phyloP scores from a whole-genome alignment of 148 eudicot species.

The Rhododendron vialii region DNA sequence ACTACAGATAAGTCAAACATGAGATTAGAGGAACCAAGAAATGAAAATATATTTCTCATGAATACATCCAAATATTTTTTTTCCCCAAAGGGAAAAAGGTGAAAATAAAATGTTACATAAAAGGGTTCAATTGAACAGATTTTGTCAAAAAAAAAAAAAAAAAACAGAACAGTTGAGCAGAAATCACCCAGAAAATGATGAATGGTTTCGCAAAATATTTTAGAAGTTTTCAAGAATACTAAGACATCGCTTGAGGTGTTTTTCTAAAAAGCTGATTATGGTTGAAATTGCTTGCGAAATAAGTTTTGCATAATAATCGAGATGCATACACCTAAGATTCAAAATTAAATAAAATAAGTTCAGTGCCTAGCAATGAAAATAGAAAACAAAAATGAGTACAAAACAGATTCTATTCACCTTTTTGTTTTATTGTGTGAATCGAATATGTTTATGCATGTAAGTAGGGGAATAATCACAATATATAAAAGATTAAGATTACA shows the following conservation, averaged over 20 bases:
- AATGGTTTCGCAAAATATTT: background rate
- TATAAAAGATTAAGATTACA: background rate
- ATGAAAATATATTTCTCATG: background rate
- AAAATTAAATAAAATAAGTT: too few species aligned
- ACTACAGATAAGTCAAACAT: background rate
- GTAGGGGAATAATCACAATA: background rate
- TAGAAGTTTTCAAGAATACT: background rate
- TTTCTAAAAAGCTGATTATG: background rate
- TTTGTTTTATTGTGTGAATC: background rate
- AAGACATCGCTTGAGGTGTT: background rate
- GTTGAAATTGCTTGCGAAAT: background rate
- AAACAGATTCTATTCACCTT: background rate
- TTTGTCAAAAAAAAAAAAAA: too few species aligned
- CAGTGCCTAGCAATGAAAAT: too few species aligned
- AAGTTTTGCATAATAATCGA: background rate
- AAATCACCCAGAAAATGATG: background rate
- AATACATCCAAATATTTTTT: too few species aligned
- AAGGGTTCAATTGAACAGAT: too few species aligned
- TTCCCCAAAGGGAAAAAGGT: background rate
- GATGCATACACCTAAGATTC: background rate
- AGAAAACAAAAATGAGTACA: background rate
- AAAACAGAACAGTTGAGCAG: too few species aligned
- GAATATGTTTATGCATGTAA: background rate
- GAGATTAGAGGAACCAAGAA: background rate
- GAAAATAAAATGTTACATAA: background rate